A percentile compares a stretch with the other conserved stretches of the same genome.
These are phyloP conservation scores for Cercospora nicotianae DNA, from an alignment of 2,329 filamentous ascomycete genomes.

Conservation along the genomic window DNA sequence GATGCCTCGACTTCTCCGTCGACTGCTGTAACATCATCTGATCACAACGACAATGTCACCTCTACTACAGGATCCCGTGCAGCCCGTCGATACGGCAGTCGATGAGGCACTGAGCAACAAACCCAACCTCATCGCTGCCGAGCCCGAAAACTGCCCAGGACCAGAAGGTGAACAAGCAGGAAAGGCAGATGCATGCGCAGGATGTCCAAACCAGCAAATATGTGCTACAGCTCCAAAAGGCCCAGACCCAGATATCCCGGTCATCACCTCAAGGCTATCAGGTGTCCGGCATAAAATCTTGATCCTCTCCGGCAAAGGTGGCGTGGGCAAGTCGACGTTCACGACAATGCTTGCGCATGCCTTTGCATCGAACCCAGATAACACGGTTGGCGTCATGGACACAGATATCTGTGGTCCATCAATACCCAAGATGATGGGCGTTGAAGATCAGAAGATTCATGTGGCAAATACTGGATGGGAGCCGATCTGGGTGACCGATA, in stretches of 20 bases:
- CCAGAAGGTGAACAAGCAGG: slow-evolving; percentile 72
- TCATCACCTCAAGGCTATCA: slow-evolving; percentile 80
- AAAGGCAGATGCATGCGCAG: slow-evolving; percentile 78
- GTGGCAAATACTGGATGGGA: slow-evolving; percentile 86
- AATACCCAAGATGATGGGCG: slow-evolving; percentile 99
- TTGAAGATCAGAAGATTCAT: slow-evolving; percentile 90
- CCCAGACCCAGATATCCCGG: slow-evolving; percentile 87
- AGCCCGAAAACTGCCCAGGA: slow-evolving; percentile 66
- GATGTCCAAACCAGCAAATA: slow-evolving; percentile 93
- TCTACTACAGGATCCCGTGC: slow-evolving; percentile 69
- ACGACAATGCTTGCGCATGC: slow-evolving; percentile 84
- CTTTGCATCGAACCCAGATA: slow-evolving; percentile 77
- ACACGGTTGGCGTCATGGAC: slow-evolving; percentile 91
- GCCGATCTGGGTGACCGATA: slow-evolving; percentile 93
- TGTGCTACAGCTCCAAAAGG: slow-evolving; percentile 94
- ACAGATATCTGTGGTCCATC: slow-evolving; percentile 95
- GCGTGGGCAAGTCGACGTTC: slow-evolving; percentile 95
- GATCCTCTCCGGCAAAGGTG: slow-evolving; percentile 90
- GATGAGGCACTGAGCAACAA: slow-evolving; percentile 73
- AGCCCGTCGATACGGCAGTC: slow-evolving; percentile 58
- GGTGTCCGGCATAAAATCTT: slow-evolving; percentile 89
- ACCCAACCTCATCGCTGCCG: slow-evolving; percentile 81
- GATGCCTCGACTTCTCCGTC: neutral
- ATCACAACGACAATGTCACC: slow-evolving; percentile 64
- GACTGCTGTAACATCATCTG: neutral